Evolutionary conservation across 441 rosid species (phyloP), one percentile per base, ranked within the genome.

Genomic region (Croton setiger): DNA sequence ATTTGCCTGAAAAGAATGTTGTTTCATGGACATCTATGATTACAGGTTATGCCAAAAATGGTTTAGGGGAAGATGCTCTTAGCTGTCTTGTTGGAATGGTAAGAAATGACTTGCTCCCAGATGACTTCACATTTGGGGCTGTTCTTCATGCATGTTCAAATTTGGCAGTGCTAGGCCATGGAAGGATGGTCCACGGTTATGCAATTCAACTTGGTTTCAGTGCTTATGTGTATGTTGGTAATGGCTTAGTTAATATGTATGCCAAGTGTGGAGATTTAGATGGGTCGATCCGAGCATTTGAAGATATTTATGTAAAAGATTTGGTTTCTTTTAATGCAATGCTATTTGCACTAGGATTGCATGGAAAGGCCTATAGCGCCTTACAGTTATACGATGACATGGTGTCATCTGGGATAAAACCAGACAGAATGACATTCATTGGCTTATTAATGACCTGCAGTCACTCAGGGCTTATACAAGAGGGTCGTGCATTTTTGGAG

Each of bases 21-120:
- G 85, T 85, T 57, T 85, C 92, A 0, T 91, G 96, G 96, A 91
- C 97, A 36, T 79, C 81, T 14, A 87, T 91, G 90, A 85, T 89
- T 69, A 61, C 86, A 14, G 97, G 93, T 37, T 83, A 75, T 68
- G 81, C 80, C n/a, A 79, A 75, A 75, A 87, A 86, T 52, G 92
- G 92, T n/a, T 68, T 76, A 67, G 93, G 82, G 63, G 88, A 83
- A 67, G 74, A 78, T 81, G 92, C 96, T 56, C 69, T 89, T 57
- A 71, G 53, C 9, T 77, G 80, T 71, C 89, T 86, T 47, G 68
- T 80, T 61, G 77, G 80, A 41, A 85, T 88, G 93, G 58, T 78
- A 65, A 79, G 60, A 45, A 76, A 68, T 71, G 61, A 63, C 49
- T 69, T 83, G 27, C 44, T 18, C 69, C 83, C 83, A 0, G 96